A percentile compares a stretch with the other conserved stretches of the same genome.
Evolutionary conservation across 2,329 filamentous ascomycete genomes (phyloP).

Genomic region (Botrytis squamosa): DNA sequence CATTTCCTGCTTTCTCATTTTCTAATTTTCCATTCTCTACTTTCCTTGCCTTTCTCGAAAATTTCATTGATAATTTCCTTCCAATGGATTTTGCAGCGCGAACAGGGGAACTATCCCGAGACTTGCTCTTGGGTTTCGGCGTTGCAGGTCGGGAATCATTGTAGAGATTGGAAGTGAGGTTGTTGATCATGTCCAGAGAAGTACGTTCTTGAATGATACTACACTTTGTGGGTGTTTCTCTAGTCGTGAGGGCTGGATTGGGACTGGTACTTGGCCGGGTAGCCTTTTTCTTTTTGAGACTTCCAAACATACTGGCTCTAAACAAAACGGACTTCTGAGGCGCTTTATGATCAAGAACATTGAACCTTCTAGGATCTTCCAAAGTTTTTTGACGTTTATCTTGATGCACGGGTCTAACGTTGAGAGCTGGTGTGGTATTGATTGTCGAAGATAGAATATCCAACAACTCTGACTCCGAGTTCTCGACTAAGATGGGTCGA

Average conservation of each 20-base stretch:
- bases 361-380: constrained; percentile 10
- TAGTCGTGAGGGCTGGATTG: neutral
- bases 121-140: neutral
- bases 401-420: neutral
- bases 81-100: neutral
- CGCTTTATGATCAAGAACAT: constrained; percentile 1
- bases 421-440: neutral
- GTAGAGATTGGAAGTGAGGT: neutral
- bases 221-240: neutral
- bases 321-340: neutral
- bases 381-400: constrained; percentile 3
- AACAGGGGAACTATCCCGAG: neutral
- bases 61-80: neutral
- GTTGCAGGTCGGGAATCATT: neutral
- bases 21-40: neutral
- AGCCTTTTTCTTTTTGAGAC: neutral
- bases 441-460: neutral
- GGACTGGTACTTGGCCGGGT: neutral
- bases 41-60: neutral
- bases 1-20: neutral
- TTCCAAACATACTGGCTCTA: neutral
- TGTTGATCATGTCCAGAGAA: neutral
- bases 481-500: neutral
- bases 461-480: neutral
- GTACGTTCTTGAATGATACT: neutral